Evolutionary conservation across 495 filamentous ascomycete genomes (phyloP).

Genomic region (Cryomyces minteri): DNA sequence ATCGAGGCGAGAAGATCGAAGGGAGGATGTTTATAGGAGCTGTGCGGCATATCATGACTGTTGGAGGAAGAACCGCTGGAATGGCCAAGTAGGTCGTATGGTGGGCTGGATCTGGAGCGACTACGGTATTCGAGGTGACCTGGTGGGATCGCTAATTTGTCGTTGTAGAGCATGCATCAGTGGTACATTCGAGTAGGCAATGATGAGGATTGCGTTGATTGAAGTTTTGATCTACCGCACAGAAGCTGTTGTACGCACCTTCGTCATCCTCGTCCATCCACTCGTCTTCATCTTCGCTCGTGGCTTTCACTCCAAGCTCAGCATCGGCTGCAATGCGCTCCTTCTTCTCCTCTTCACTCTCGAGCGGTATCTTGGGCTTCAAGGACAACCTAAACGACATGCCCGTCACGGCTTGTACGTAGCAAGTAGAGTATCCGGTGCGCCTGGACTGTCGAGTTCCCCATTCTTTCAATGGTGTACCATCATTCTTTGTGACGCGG

Average conservation of each 20-base stretch:
- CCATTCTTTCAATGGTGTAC: constrained; percentile 11
- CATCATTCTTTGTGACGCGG: constrained; percentile 7
- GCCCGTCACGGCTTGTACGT: constrained; percentile 13
- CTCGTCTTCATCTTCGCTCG: neutral
- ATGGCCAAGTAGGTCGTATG: no score
- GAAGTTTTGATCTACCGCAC: no score
- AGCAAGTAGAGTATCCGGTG: constrained; percentile 9
- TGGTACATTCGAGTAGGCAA: no score
- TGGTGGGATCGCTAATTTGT: no score
- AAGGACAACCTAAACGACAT: constrained; percentile 10
- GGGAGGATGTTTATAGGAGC: neutral
- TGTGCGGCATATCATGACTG: neutral
- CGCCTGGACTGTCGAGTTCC: constrained; percentile 7
- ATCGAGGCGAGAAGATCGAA: constrained; percentile 13
- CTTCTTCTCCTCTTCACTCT: neutral
- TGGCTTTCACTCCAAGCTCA: neutral
- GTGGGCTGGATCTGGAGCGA: no score
- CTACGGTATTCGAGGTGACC: no score
- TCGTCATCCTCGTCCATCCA: neutral
- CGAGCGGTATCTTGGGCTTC: constrained; percentile 6
- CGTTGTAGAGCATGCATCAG: no score
- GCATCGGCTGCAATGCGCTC: neutral
- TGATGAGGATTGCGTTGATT: no score
- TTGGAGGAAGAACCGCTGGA: neutral
- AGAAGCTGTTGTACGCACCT: neutral